phyloP scores from a whole-genome alignment of 768 basidiomycete genomes.

The Pulveroboletus sp. region DNA sequence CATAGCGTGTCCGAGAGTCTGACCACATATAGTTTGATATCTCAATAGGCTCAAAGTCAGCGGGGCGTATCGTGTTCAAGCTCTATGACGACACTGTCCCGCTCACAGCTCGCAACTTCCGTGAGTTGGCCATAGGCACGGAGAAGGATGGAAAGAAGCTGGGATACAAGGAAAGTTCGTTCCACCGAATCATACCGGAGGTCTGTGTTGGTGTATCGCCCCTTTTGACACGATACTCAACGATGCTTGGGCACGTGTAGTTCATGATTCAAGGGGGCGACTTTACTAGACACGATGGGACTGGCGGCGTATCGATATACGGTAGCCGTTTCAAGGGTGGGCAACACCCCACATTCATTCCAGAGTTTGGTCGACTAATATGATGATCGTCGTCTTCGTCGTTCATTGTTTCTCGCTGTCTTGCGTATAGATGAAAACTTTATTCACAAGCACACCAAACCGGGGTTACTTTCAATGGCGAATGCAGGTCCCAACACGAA shows the following conservation, averaged over 20 bases:
- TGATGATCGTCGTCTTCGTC: neutral
- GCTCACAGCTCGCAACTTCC: conserved; percentile 75
- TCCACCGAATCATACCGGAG: conserved; percentile 72
- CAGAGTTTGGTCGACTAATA: neutral
- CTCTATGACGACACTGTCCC: conserved; percentile 83
- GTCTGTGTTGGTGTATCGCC: conserved; percentile 29
- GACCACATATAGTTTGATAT: conserved; percentile 51
- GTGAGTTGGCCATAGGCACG: conserved; percentile 61
- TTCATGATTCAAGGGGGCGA: conserved; percentile 91
- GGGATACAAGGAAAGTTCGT: conserved; percentile 63
- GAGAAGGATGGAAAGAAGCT: conserved; percentile 46
- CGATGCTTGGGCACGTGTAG: conserved; percentile 22
- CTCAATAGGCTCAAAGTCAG: conserved; percentile 51
- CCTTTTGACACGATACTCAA: neutral
- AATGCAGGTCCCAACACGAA: conserved; percentile 82
- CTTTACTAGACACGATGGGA: conserved; percentile 71
- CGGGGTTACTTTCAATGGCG: conserved; percentile 78
- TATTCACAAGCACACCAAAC: conserved; percentile 52
- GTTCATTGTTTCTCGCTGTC: neutral
- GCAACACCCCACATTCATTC: conserved; percentile 13
- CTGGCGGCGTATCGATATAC: conserved; percentile 83
- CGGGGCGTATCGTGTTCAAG: conserved; percentile 76
- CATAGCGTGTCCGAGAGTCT: neutral
- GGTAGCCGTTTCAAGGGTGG: conserved; percentile 71
- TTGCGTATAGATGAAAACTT: conserved; percentile 62